These are phyloP conservation scores for rapeseed (Brassica napus) DNA, from an alignment of 345 rosid species.

Conservation along the genomic window DNA sequence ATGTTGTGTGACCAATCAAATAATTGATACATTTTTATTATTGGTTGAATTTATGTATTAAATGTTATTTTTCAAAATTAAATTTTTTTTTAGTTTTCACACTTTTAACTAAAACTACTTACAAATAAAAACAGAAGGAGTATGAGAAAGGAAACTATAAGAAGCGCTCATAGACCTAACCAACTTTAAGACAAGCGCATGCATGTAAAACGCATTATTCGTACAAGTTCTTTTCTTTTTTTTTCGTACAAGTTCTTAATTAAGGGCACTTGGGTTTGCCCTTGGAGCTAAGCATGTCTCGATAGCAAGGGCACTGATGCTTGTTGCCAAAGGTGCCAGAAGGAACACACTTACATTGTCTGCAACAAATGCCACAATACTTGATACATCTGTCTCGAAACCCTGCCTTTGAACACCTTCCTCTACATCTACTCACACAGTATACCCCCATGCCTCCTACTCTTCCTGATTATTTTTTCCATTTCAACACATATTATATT, in stretches of 20 bases:
- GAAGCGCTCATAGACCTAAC: not conserved
- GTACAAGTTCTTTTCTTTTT: not conserved
- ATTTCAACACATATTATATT: not conserved
- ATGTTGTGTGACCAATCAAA: too few species aligned
- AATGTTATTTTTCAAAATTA: too few species aligned
- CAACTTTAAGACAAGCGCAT: not conserved
- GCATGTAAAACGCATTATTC: conserved; percentile 24
- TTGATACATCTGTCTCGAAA: conserved; percentile 54
- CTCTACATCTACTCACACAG: conserved; percentile 51
- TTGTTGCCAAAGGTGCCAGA: conserved; percentile 71
- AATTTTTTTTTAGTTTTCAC: too few species aligned
- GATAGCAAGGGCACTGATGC: conserved; percentile 63
- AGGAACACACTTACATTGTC: conserved; percentile 67
- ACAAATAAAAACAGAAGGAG: too few species aligned
- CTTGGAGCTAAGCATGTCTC: conserved; percentile 53
- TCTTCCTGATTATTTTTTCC: not conserved
- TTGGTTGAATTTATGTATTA: too few species aligned
- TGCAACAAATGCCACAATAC: conserved; percentile 73
- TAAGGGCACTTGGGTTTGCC: conserved; percentile 65
- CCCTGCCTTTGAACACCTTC: conserved; percentile 60
- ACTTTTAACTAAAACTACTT: too few species aligned
- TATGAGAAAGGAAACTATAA: too few species aligned
- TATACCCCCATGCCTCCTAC: conserved; percentile 11
- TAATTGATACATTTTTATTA: too few species aligned
- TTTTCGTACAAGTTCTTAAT: not conserved